Evolutionary conservation across 345 rosid genomes (phyloP), one percentile per base, ranked within the genome.

Genomic region (Ceriops decandra): DNA sequence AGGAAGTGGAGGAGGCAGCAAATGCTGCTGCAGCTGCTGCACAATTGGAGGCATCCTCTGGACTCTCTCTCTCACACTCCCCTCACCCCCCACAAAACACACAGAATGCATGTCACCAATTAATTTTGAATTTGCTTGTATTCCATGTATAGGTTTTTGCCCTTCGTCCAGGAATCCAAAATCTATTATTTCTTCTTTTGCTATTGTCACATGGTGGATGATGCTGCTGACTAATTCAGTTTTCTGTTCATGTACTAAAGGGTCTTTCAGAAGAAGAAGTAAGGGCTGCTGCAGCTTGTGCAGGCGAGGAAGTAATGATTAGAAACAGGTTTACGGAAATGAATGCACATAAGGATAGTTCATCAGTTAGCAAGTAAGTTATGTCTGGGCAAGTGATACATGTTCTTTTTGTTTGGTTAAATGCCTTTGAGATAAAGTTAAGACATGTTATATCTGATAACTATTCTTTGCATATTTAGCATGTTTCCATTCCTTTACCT

Each of bases 241-340:
- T 67, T 70, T 59, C 62, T 70, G 31, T 77, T 64, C 59, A 27
- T 63, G 80, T 62, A 74, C 57, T 68, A 78, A 77, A 95, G 99
- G 99, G 99, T 67, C 89, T 95, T 62, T 92, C 98, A 38, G 99
- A 92, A 70, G 99, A 92, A 90, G 99, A 95, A 78, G 95, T 95
- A 57, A 85, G 87, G 86, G 82, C 82, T 52, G 98, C 97, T 63
- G 99, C 98, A 30, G 74, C 92, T 73, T 95, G 96, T 86, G 97
- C 99, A 68, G 87, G 99, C 35, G 87, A 92, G 81, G 99, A 95
- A 88, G 99, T 90, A 72, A 78, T 85, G 91, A 95, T 95, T 74
- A 87, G 99, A 72, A 90, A 95, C 78, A 84, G 78, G 67, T 95
- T 95, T 82, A 77, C 64, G 84, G 99, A 95, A 83, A 95, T 95